Conservation (phyloP, 2,329 filamentous ascomycete genomes). For the Ascomycota sp. region DNA sequence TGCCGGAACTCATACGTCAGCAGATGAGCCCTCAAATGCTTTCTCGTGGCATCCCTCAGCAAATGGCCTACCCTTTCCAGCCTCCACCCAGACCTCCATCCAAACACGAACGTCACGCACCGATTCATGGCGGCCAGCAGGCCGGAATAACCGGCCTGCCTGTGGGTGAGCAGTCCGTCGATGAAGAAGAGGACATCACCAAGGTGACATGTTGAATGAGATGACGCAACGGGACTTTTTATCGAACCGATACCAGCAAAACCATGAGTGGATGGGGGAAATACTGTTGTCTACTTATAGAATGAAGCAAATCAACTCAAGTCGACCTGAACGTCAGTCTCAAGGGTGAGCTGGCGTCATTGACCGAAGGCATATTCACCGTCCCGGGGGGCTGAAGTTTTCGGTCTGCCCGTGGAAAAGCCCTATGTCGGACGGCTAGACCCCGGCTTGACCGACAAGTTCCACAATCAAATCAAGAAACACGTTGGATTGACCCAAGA, state of each 20-base stretch:
- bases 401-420: slow-evolving; percentile 26
- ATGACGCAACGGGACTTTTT: slow-evolving; percentile 81
- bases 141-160: slow-evolving; percentile 17
- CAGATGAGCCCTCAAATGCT: slow-evolving; percentile 27
- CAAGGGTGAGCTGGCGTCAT: slow-evolving; percentile 57
- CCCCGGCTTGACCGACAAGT: slow-evolving; percentile 60
- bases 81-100: slow-evolving; percentile 27
- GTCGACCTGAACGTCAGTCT: slow-evolving; percentile 72
- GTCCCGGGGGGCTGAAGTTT: slow-evolving; percentile 29
- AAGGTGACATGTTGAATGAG: slow-evolving; percentile 74
- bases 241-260: slow-evolving; percentile 69
- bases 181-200: slow-evolving; percentile 79
- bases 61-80: slow-evolving; percentile 42
- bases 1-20: slow-evolving; percentile 35
- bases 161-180: slow-evolving; percentile 29
- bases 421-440: slow-evolving; percentile 46
- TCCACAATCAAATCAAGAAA: slow-evolving; percentile 55
- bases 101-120: slow-evolving; percentile 30
- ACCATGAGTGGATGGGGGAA: slow-evolving; percentile 99
- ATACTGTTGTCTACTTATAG: slow-evolving; percentile 79
- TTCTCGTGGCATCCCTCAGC: slow-evolving; percentile 30
- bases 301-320: slow-evolving; percentile 65
- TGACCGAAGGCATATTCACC: slow-evolving; percentile 81
- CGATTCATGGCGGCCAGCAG: slow-evolving; percentile 17
- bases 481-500: slow-evolving; percentile 53